Evolutionary conservation across 108 stramenopile species (phyloP), one percentile per base, ranked within the genome.

Genomic region (Nitzschia sp.): DNA sequence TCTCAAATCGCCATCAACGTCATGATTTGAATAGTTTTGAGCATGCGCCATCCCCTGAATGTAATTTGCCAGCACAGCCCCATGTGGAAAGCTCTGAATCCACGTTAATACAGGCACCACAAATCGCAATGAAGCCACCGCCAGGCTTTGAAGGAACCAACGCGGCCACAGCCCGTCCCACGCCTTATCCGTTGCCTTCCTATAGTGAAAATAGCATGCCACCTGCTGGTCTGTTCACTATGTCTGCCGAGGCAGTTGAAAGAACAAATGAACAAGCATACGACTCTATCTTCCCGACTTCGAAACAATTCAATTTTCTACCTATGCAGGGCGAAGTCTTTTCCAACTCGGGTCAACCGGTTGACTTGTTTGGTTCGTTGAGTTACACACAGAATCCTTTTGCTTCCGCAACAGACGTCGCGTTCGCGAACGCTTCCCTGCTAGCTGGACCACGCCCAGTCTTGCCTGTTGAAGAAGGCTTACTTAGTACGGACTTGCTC

Each of bases 401-500:
- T 24, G 51, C 8, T 6, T n/a, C 8, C 51, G 24, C 51, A 19
- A 4, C 51, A 53, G 18, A 53, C 18, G 4, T 24, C 28, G 33
- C 25, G 5, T 9, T 29, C 3, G 62, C 47, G 1, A 54, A 54
- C 26, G 62, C 65, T 15, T 66, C 34, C 31, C 46, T 64, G 58
- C n/a, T 71, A 49, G 56, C n/a, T n/a, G n/a, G n/a, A n/a, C n/a
- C n/a, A n/a, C n/a, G n/a, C n/a, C n/a, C n/a, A n/a, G n/a, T n/a
- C n/a, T n/a, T n/a, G n/a, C n/a, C n/a, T n/a, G n/a, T n/a, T n/a
- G n/a, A n/a, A n/a, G n/a, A n/a, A n/a, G n/a, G n/a, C n/a, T n/a
- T n/a, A n/a, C n/a, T n/a, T n/a, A n/a, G 46, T 42, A 46, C 65
- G 13, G 58, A 54, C 9, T 49, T 71, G 68, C 9, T 78, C 23